Evolutionary conservation across 345 rosid species (phyloP).

Genomic region (Pugionium dolabratum): DNA sequence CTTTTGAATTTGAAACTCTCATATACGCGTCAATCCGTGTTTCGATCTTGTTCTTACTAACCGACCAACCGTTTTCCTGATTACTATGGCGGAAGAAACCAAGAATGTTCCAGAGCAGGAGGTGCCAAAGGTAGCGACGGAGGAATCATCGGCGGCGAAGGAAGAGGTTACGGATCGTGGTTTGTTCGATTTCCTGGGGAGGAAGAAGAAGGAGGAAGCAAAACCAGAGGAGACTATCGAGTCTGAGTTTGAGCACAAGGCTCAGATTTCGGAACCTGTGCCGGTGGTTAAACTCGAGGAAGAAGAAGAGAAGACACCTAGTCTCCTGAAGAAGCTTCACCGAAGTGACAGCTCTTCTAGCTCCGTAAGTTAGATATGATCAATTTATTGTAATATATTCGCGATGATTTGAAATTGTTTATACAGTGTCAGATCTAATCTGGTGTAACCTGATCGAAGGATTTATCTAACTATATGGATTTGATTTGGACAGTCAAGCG

Average conservation of each 20-base stretch:
- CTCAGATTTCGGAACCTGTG: slow-evolving; percentile 51
- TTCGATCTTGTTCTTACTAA: no score
- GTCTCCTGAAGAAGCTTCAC: slow-evolving; percentile 70
- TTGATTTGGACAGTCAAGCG: slow-evolving; percentile 75
- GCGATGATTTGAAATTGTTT: not conserved
- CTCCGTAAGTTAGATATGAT: slow-evolving; percentile 98
- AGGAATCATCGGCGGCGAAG: no score
- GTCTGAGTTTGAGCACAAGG: slow-evolving; percentile 69
- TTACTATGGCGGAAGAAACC: slow-evolving; percentile 57
- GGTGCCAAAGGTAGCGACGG: no score
- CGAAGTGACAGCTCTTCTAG: slow-evolving; percentile 76
- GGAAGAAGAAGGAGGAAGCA: slow-evolving; percentile 66
- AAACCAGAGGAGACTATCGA: slow-evolving; percentile 56
- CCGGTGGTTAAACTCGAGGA: slow-evolving; percentile 37
- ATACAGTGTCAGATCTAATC: no score
- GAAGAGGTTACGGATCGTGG: slow-evolving; percentile 75
- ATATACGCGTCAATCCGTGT: no score
- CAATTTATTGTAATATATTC: no score
- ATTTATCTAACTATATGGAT: no score
- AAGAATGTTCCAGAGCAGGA: slow-evolving; percentile 52
- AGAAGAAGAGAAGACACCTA: slow-evolving; percentile 54
- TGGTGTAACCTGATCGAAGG: no score
- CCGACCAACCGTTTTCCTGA: not conserved
- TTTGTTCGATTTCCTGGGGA: slow-evolving; percentile 71
- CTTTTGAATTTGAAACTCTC: no score